phyloP scores from a whole-genome alignment of 106 monocot species.

The Platanthera guangdongensis region DNA sequence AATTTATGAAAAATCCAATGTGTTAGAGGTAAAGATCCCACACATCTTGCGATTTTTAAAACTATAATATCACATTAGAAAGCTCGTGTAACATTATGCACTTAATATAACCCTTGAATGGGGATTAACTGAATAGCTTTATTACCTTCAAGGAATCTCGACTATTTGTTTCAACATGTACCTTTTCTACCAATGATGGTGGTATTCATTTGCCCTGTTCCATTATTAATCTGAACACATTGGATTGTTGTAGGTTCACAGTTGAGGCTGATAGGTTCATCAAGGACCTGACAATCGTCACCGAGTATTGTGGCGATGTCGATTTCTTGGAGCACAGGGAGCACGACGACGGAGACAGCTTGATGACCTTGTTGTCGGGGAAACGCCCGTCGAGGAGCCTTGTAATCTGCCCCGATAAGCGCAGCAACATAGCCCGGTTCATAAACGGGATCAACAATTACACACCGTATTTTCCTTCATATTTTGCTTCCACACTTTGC shows the following conservation, averaged over 20 bases:
- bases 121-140: no score
- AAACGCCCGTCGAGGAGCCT: conserved; percentile 58
- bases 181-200: no score
- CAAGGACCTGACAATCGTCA: conserved; percentile 78
- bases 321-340: conserved; percentile 77
- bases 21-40: no score
- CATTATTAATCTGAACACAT: not conserved
- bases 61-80: no score
- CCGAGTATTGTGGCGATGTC: conserved; percentile 85
- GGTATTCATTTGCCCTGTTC: not conserved
- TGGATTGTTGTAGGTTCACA: conserved; percentile 50
- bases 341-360: conserved; percentile 83
- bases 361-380: conserved; percentile 86
- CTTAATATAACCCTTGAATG: no score
- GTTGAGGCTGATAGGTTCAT: conserved; percentile 90
- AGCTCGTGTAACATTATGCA: no score
- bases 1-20: no score
- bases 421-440: conserved; percentile 86
- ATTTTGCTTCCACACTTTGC: not conserved
- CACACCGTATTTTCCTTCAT: conserved; percentile 33
- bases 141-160: no score
- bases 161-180: not conserved
- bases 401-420: conserved; percentile 84
- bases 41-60: no score
- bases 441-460: conserved; percentile 93